Evolutionary conservation across 345 rosid genomes (phyloP).

Genomic region (Noccaea caerulescens): DNA sequence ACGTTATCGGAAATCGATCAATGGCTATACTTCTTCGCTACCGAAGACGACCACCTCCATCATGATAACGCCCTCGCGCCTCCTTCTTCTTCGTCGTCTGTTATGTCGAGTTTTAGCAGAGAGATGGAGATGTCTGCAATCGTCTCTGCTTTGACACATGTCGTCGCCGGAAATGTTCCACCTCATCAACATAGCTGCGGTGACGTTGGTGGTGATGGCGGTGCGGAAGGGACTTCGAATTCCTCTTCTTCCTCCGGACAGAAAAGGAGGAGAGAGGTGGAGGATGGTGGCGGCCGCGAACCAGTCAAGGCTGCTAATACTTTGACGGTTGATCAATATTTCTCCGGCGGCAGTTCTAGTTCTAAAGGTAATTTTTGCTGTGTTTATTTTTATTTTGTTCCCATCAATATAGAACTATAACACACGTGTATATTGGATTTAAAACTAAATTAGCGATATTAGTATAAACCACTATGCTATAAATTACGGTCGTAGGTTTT

Average conservation of each 20-base stretch:
- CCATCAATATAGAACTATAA: background rate
- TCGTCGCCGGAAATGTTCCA: slow-evolving; percentile 67
- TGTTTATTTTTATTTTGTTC: no score
- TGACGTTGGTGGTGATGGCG: slow-evolving; percentile 16
- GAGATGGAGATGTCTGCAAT: slow-evolving; percentile 77
- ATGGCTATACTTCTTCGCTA: slow-evolving; percentile 32
- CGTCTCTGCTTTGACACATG: slow-evolving; percentile 74
- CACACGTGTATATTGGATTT: background rate
- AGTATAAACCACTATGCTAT: slow-evolving; percentile 1
- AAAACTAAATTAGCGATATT: background rate
- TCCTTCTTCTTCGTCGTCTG: slow-evolving; percentile 7
- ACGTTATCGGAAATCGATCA: slow-evolving; percentile 44
- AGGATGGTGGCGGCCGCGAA: slow-evolving; percentile 26
- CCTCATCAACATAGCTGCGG: background rate
- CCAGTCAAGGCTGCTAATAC: slow-evolving; percentile 32
- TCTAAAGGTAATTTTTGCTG: slow-evolving; percentile 31
- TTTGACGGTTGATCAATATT: slow-evolving; percentile 45
- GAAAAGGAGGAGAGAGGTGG: slow-evolving; percentile 53
- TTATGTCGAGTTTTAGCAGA: slow-evolving; percentile 45
- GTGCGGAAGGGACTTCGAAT: slow-evolving; percentile 39
- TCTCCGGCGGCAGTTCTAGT: slow-evolving; percentile 34
- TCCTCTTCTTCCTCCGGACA: slow-evolving; percentile 40
- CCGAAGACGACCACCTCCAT: slow-evolving; percentile 22
- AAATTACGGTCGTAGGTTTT: background rate
- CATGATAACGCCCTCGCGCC: slow-evolving; percentile 3